Base-by-base conservation (phyloP, 1,139 yeast species). In the Nakaseomyces nivariensis region DNA sequence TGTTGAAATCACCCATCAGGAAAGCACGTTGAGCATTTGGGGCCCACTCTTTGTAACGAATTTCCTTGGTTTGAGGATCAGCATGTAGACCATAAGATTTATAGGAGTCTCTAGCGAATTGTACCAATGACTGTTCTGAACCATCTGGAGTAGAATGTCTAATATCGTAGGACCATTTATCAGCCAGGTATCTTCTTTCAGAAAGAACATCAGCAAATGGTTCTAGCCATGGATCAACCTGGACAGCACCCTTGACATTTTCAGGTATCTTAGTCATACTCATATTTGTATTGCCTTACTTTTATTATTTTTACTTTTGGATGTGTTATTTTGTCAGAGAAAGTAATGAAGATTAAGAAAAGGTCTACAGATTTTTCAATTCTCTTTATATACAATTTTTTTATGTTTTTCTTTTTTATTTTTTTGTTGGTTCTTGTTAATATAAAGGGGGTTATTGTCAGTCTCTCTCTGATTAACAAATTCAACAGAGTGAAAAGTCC, bases 1-100 rank as follows among this genome's bases (percentile, higher is more conserved):
- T 63, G 67, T 90, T 92, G 73, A 92, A 92, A 50, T 90, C 97
- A 9, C 98, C 98, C 51, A 87, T 82, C 36, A 92, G 67, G 47
- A 80, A 76, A 1, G 95, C 97, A 46, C 67, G 72, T 6, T 63
- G 63, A 2, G 96, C 97, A 61, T 87, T 82, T 6, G 97, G 98
- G 3, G 95, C 89, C 80, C 96, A 90, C 67, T 90, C 95, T 33
- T 77, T 73, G 60, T 85, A 83, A 2, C 71, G 66, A 47, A 90
- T 78, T 11, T 77, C 74, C 51, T 80, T 79, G 43, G 76, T 73
- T 10, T 57, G 54, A 42, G 68, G 64, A 55, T 77, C 70, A 17
- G 84, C 81, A 58, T 87, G 90, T 55, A 92, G 71, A 1, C 98
- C 98, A 67, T 82, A 86, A 17, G 67, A 64, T 60, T 81, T 72